phyloP scores from a whole-genome alignment of 495 filamentous ascomycete genomes.

The Venustampulla echinocandica region DNA sequence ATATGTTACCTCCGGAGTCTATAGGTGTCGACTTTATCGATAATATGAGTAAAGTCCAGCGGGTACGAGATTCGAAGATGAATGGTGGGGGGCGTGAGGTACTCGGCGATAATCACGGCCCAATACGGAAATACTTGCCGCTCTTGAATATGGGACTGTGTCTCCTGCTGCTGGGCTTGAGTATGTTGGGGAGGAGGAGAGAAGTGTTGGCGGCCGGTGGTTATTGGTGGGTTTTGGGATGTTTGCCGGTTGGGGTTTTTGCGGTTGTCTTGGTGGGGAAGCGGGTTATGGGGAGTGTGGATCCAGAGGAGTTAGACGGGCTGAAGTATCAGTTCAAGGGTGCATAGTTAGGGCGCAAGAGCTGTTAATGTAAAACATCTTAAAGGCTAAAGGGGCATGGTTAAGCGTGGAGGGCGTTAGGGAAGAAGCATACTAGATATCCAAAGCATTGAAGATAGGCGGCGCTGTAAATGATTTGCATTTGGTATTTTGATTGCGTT shows the following conservation, averaged over 20 bases:
- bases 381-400: too few species aligned
- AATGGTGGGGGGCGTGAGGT: not conserved
- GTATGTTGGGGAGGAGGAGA: slow-evolving; percentile 37
- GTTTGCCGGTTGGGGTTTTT: slow-evolving; percentile 37
- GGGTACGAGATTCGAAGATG: not conserved
- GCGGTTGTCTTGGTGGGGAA: slow-evolving; percentile 40
- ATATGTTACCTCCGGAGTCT: slow-evolving; percentile 29
- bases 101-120: slow-evolving; percentile 16
- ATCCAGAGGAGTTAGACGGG: slow-evolving; percentile 42
- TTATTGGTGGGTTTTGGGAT: slow-evolving; percentile 18
- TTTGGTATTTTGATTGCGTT: too few species aligned
- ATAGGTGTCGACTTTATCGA: slow-evolving; percentile 35
- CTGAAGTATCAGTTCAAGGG: slow-evolving; percentile 54
- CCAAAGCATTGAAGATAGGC: too few species aligned
- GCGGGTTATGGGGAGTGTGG: slow-evolving; percentile 44
- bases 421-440: too few species aligned
- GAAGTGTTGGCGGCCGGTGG: slow-evolving; percentile 26
- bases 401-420: too few species aligned
- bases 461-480: too few species aligned
- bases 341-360: slow-evolving; percentile 34
- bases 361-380: too few species aligned
- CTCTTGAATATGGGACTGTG: slow-evolving; percentile 39
- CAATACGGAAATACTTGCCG: slow-evolving; percentile 37
- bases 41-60: slow-evolving; percentile 4
- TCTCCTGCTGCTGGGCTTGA: slow-evolving; percentile 31